A percentile compares a stretch with the other conserved stretches of the same genome.
Evolutionary conservation across 2,329 filamentous ascomycete species (phyloP).

Genomic region (Onygena corvina): DNA sequence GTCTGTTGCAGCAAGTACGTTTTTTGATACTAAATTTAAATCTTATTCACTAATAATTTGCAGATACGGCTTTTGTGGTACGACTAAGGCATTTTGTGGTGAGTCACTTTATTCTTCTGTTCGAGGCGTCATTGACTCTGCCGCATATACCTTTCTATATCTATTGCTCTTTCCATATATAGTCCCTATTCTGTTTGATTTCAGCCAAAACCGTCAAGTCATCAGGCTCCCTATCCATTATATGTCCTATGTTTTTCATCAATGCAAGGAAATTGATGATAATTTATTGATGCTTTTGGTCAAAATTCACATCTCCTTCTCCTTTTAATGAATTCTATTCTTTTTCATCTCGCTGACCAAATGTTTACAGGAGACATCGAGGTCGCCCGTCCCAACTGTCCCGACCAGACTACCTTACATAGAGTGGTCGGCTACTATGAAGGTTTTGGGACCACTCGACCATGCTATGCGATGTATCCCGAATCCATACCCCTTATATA

Average conservation of each 20-base stretch:
- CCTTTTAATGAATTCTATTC: neutral
- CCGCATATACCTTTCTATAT: too few relatives aligned
- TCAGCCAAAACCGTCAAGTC: too few relatives aligned
- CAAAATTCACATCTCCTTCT: too few relatives aligned
- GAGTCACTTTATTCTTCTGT: neutral
- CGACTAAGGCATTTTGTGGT: conserved; percentile 13
- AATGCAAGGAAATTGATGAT: too few relatives aligned
- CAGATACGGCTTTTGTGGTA: conserved; percentile 13
- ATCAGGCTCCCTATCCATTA: too few relatives aligned
- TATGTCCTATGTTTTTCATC: too few relatives aligned
- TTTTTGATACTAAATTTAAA: neutral
- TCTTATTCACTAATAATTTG: neutral
- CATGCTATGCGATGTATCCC: conserved; percentile 17
- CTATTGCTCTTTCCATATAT: too few relatives aligned
- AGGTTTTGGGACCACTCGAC: conserved; percentile 15
- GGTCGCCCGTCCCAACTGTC: neutral
- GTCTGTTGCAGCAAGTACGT: conserved; percentile 22
- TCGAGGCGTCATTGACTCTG: too few relatives aligned
- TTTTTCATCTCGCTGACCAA: neutral
- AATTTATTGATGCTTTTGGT: too few relatives aligned
- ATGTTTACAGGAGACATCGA: neutral
- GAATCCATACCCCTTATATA: conserved; percentile 14
- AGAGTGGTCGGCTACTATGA: conserved; percentile 29
- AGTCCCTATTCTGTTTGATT: too few relatives aligned
- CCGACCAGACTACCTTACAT: neutral